Conservation (phyloP, 2,329 filamentous ascomycete species). For the Peltaster fructicola region DNA sequence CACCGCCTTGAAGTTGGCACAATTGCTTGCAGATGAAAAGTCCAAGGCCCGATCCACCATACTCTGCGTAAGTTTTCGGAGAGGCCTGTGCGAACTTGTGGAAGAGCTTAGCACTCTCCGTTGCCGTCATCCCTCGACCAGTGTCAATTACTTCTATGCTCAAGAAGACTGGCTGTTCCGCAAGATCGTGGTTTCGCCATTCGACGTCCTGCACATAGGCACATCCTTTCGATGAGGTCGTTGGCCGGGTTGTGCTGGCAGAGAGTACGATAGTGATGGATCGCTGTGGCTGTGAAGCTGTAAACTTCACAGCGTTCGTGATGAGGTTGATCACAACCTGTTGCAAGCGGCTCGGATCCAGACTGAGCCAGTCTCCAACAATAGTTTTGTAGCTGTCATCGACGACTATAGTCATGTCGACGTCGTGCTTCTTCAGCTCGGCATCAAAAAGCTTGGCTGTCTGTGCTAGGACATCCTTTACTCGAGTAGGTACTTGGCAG, state of each 20-base stretch:
- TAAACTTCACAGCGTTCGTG: constrained; percentile 15
- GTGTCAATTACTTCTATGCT: constrained; percentile 28
- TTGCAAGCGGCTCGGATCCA: constrained; percentile 11
- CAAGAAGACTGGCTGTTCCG: constrained; percentile 23
- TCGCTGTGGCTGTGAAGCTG: too few relatives aligned
- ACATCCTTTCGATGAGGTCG: too few relatives aligned
- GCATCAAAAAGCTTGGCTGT: constrained; percentile 18
- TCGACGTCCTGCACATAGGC: too few relatives aligned
- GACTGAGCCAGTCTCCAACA: constrained; percentile 10
- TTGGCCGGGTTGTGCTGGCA: constrained; percentile 17
- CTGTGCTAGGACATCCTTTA: constrained; percentile 9
- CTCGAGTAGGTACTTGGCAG: constrained; percentile 7
- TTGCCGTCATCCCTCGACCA: constrained; percentile 23
- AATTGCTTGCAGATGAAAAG: constrained; percentile 30
- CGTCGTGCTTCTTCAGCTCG: constrained; percentile 12
- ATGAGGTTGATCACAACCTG: constrained; percentile 15
- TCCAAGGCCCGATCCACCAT: constrained; percentile 28
- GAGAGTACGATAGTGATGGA: constrained; percentile 12
- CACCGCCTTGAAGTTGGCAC: constrained; percentile 26
- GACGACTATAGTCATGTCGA: constrained; percentile 7
- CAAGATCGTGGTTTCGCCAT: too few relatives aligned
- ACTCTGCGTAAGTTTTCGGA: constrained; percentile 19
- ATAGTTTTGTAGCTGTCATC: constrained; percentile 5
- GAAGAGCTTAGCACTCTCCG: constrained; percentile 25
- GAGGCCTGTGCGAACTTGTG: constrained; percentile 24